Evolutionary conservation across 257 asterid species (phyloP), one percentile per base, ranked within the genome.

Genomic region (Plantago major): DNA sequence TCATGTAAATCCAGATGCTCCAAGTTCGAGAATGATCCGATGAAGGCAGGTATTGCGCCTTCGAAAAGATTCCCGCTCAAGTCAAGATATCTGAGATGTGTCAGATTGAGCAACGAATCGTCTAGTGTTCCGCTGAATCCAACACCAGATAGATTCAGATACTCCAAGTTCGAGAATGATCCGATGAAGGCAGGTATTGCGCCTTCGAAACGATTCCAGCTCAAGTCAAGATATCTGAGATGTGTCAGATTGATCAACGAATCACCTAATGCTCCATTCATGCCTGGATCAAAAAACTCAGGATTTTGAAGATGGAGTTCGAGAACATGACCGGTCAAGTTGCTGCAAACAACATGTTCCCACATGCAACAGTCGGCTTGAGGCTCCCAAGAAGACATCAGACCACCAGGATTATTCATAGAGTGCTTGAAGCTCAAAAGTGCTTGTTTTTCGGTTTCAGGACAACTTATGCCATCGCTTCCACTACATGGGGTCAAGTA

Each of bases 181-280:
- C 71, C 71, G 1, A 69, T 51, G 66, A 59, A 71, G 14, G 63
- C 54, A 16, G 81, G 81, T 13, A 1, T 17, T 69, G n/a, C n/a
- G n/a, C n/a, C n/a, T n/a, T n/a, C n/a, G n/a, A n/a, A n/a, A n/a
- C n/a, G n/a, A n/a, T n/a, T 76, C 37, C 37, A 3, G 26, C 73
- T 73, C 16, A 72, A 10, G 47, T 76, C 75, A 7, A 76, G 72
- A 48, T 59, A 56, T 18, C 14, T 45, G 15, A 77, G 56, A 11
- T 73, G 57, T 10, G 57, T 77, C 65, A 78, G 60, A 38, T 64
- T 55, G 11, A 63, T 30, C 65, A 75, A 53, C 22, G 77, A 75
- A 40, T 56, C 64, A 38, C 17, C 51, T 17, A 62, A 3, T 51
- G 56, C 16, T 44, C 73, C 73, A 3, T 10, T 0, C n/a, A 66